phyloP scores from a whole-genome alignment of 768 basidiomycete genomes.

The Brasilioporus rufonigricans region DNA sequence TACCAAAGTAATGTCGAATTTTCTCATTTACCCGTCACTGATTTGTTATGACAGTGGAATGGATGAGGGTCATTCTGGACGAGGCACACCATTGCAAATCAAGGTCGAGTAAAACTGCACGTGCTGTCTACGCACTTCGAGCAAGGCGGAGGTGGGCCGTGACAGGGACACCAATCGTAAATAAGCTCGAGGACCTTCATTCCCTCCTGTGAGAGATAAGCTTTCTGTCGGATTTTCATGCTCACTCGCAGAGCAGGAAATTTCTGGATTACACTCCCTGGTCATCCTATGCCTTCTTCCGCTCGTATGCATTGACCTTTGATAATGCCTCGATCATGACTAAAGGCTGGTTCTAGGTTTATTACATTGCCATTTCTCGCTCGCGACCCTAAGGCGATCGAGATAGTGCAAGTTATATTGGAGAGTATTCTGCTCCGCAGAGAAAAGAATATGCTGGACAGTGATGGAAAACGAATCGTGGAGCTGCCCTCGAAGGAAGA shows the following conservation, averaged over 20 bases:
- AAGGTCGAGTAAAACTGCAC: slow-evolving; percentile 81
- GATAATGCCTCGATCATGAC: background rate
- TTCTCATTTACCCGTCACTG: background rate
- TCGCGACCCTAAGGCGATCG: slow-evolving; percentile 88
- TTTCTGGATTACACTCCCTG: slow-evolving; percentile 78
- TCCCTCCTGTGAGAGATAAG: slow-evolving; percentile 67
- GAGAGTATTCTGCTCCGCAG: slow-evolving; percentile 84
- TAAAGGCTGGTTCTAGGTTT: slow-evolving; percentile 49
- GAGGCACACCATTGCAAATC: slow-evolving; percentile 97
- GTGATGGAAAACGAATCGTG: slow-evolving; percentile 83
- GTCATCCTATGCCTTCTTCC: slow-evolving; percentile 86
- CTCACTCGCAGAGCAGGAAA: slow-evolving; percentile 45
- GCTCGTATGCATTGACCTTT: slow-evolving; percentile 53
- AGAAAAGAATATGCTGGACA: slow-evolving; percentile 91
- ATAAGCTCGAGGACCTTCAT: slow-evolving; percentile 87
- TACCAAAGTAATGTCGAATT: slow-evolving; percentile 60
- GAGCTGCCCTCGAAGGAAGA: slow-evolving; percentile 87
- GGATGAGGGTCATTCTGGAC: slow-evolving; percentile 82
- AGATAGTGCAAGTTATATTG: slow-evolving; percentile 92
- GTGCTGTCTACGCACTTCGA: slow-evolving; percentile 81
- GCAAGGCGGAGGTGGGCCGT: slow-evolving; percentile 87
- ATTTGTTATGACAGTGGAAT: slow-evolving; percentile 52
- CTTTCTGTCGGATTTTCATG: slow-evolving; percentile 39
- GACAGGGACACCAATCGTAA: slow-evolving; percentile 95
- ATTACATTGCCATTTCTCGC: slow-evolving; percentile 91